Evolutionary conservation across 148 eudicot species (phyloP), one percentile per base, ranked within the genome.

Genomic region (Vaccinium macrocarpon): DNA sequence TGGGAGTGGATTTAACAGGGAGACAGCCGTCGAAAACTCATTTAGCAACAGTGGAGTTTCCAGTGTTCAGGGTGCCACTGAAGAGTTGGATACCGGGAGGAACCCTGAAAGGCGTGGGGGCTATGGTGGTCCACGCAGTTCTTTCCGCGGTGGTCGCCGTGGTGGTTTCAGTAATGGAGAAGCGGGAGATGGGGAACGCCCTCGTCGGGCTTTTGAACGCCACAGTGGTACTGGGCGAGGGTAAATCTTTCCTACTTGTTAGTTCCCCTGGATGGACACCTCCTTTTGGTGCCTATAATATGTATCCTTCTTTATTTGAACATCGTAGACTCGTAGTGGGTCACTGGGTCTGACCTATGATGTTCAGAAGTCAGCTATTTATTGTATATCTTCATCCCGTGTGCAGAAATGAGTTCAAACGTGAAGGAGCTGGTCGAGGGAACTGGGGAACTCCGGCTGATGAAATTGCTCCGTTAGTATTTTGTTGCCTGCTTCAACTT

Each of bases 401-500:
- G 80, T 80, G 78, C 85, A 97, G 98, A 73, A 84, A 87, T 88
- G 99, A 95, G 79, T 6, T 91, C 82, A 97, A 95, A 83, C 95
- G 95, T 35, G 98, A 97, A 77, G 98, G 99, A 51, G 35, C 96
- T 88, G 99, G 99, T 56, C 92, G 98, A 68, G 98, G 99, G 70
- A 95, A 97, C 86, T 97, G 99, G 99, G 99, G 99, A 80, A 87
- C 89, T 81, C 85, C 90, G 57, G 82, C 89, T 78, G 98, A 94
- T 82, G 99, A 94, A 86, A 80, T 95, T 73, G 78, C 92, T 82
- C 92, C 82, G 99, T 95, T 82, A 93, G 93, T 84, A 38, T 87
- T 71, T 80, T 2, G 9, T n/a, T 80, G 72, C 71, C 16, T 38
- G 27, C 50, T 79, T 57, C 25, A 53, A 56, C 59, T 77, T 79